Evolutionary conservation across 257 asterid genomes (phyloP), one percentile per base, ranked within the genome.

Genomic region (Parsonsia alboflavescens): DNA sequence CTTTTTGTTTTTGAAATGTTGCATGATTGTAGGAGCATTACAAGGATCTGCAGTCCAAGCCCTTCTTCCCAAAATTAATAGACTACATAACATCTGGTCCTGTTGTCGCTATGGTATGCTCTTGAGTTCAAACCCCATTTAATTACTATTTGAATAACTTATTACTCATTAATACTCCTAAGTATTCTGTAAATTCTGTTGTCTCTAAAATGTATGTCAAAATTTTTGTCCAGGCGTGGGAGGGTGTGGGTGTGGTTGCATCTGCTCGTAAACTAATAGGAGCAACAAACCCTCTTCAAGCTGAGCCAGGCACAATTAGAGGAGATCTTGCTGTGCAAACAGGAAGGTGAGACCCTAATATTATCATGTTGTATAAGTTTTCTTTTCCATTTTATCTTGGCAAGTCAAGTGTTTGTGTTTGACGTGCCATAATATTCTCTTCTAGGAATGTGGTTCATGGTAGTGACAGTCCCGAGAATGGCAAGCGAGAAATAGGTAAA

Each of bases 291-390:
- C 98, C 98, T 45, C 97, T 93, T 24, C 86, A 91, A 81, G 98
- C 97, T 9, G 96, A 89, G 71, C 98, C 98, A 4, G 98, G 98
- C 80, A 91, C 98, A 56, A 93, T 93, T 68, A 86, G 98, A 84
- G 98, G 98, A 71, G 98, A 93, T 76, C 92, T 93, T 63, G 96
- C 97, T 17, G 96, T 93, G 78, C 97, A 93, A 77, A 90, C 97
- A 41, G 98, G 98, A 86, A 90, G 98, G 98, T 93, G 28, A 49
- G 83, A 59, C 69, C 65, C 72, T 73, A 50, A 44, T 39, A 54
- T 75, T 17, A 52, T 61, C 24, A 39, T 57, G 39, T 12, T 56
- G 49, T 48, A 45, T 72, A 49, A 46, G 50, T 52, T 22, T 45
- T 41, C 63, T 19, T 69, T 68, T 49, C 52, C 53, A 5, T 50